phyloP scores from a whole-genome alignment of 2,329 filamentous ascomycete genomes.

The Monosporascus ibericus region DNA sequence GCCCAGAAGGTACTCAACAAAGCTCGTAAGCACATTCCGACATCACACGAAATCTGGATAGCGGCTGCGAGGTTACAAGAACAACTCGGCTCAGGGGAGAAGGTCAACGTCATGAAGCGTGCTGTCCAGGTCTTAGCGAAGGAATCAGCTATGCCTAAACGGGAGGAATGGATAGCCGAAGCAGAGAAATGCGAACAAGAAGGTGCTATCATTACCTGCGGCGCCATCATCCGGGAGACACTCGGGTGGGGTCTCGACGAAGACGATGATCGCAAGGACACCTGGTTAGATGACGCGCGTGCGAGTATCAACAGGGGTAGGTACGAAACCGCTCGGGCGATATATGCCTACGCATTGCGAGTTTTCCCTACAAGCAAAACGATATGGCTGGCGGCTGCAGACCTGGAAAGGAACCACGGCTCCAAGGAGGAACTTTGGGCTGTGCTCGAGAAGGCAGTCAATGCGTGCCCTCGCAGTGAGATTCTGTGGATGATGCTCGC shows the following conservation, averaged over 20 bases:
- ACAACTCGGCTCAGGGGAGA: constrained; percentile 70
- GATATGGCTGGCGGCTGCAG: constrained; percentile 84
- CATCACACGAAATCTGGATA: constrained; percentile 94
- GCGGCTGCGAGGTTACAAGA: constrained; percentile 88
- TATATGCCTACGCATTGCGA: constrained; percentile 84
- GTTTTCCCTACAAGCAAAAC: constrained; percentile 85
- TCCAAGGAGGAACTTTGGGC: constrained; percentile 76
- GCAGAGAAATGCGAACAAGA: constrained; percentile 94
- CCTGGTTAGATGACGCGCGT: constrained; percentile 92
- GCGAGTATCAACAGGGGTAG: constrained; percentile 72
- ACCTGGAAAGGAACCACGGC: constrained; percentile 86
- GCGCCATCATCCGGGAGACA: constrained; percentile 85
- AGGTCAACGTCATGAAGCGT: constrained; percentile 90
- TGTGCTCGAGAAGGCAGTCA: constrained; percentile 86
- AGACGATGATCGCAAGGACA: constrained; percentile 91
- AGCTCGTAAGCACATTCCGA: constrained; percentile 87
- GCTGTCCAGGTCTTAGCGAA: constrained; percentile 82
- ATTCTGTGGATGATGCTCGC: constrained; percentile 94
- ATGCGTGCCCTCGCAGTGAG: constrained; percentile 86
- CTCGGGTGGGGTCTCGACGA: constrained; percentile 91
- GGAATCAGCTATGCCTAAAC: constrained; percentile 92
- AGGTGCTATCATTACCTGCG: constrained; percentile 78
- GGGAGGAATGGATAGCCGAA: constrained; percentile 94
- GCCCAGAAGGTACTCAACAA: constrained; percentile 93
- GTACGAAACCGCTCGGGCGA: constrained; percentile 87